A percentile compares a stretch with the other conserved stretches of the same genome.
Evolutionary conservation across 2,329 filamentous ascomycete species (phyloP).

Genomic region (Lecanicillium sp.): DNA sequence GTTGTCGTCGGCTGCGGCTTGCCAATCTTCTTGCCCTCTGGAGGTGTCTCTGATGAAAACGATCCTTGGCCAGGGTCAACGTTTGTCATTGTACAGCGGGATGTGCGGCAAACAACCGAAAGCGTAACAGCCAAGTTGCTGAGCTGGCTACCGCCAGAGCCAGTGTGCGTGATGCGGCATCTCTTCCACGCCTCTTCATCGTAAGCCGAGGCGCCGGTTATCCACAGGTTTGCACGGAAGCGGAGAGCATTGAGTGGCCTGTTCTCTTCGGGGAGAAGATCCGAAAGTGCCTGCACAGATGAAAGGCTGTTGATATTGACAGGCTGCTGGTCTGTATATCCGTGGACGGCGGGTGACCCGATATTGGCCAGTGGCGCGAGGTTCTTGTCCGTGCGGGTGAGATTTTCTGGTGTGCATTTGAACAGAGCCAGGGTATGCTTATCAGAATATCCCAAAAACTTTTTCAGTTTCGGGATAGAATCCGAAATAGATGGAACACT

Average conservation of each 20-base stretch:
- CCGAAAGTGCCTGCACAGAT: constrained; percentile 13
- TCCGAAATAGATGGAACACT: constrained; percentile 9
- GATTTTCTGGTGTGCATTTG: constrained; percentile 10
- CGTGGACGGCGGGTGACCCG: constrained; percentile 13
- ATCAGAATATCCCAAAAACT: constrained; percentile 8
- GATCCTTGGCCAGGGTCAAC: constrained; percentile 9
- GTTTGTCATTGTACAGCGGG: constrained; percentile 13
- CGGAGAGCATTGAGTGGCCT: constrained; percentile 12
- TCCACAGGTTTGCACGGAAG: constrained; percentile 14
- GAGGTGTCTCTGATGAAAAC: constrained; percentile 7
- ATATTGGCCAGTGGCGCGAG: constrained; percentile 12
- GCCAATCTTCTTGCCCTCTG: constrained; percentile 10
- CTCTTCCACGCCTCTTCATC: constrained; percentile 13
- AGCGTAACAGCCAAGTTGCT: constrained; percentile 6
- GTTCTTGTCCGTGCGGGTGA: constrained; percentile 10
- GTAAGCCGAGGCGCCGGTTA: constrained; percentile 10
- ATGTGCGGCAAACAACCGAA: constrained; percentile 13
- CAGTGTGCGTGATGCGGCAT: constrained; percentile 8
- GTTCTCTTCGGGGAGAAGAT: constrained; percentile 9
- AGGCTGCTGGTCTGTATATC: constrained; percentile 14
- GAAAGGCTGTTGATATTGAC: constrained; percentile 13
- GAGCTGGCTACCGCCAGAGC: background rate
- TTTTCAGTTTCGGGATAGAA: constrained; percentile 11
- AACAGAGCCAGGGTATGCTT: constrained; percentile 9
- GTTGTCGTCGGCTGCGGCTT: constrained; percentile 19